These are phyloP conservation scores for Nothopassalora personata DNA, from an alignment of 2,329 filamentous ascomycete species.

Conservation along the genomic window DNA sequence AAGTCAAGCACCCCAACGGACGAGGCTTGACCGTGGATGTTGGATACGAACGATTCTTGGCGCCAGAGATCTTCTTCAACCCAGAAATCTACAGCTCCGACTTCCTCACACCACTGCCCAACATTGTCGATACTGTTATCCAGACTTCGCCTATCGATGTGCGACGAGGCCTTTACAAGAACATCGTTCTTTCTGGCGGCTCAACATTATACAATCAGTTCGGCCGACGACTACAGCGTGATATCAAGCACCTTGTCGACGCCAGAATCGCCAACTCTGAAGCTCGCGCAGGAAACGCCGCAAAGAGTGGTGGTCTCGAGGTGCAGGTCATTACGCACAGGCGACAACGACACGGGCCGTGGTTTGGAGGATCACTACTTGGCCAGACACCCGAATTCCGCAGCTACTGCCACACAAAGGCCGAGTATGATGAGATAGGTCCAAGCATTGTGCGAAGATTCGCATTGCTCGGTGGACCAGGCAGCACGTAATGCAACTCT, in stretches of 20 bases:
- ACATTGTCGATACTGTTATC: slow-evolving; percentile 92
- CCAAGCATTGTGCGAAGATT: slow-evolving; percentile 94
- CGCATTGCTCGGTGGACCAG: slow-evolving; percentile 85
- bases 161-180: slow-evolving; percentile 95
- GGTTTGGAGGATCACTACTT: slow-evolving; percentile 95
- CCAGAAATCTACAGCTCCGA: slow-evolving; percentile 99
- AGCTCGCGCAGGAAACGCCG: slow-evolving; percentile 74
- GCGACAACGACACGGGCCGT: slow-evolving; percentile 92
- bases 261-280: slow-evolving; percentile 89
- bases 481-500: slow-evolving; percentile 57
- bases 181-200: slow-evolving; percentile 95
- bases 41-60: slow-evolving; percentile 95
- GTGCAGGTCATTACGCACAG: slow-evolving; percentile 98
- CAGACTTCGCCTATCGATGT: slow-evolving; percentile 98
- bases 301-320: slow-evolving; percentile 87
- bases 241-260: slow-evolving; percentile 94
- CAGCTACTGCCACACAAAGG: slow-evolving; percentile 86
- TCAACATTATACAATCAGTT: slow-evolving; percentile 99
- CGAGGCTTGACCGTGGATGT: slow-evolving; percentile 82
- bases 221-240: slow-evolving; percentile 87
- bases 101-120: slow-evolving; percentile 90
- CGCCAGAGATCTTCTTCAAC: slow-evolving; percentile 99
- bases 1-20: slow-evolving; percentile 78
- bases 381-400: slow-evolving; percentile 97
- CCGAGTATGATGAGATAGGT: slow-evolving; percentile 87